Base-by-base conservation (phyloP, 1,139 yeast species). In the Geotrichum restrictum region DNA sequence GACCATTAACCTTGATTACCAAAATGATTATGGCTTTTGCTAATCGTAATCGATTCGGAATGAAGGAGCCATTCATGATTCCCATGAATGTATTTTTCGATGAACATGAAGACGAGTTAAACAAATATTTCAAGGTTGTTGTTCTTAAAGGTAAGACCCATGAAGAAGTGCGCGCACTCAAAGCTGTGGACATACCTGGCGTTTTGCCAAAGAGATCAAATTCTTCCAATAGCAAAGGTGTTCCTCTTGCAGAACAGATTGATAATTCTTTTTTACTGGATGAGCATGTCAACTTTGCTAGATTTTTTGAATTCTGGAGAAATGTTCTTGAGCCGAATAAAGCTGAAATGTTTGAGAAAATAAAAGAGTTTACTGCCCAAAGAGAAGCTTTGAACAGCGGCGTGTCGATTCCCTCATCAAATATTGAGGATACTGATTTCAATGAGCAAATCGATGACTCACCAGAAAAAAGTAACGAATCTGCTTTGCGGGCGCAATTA, bases 61-160 rank as follows among this genome's bases (percentile, higher is more conserved):
- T 87, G 51, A 91, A 89, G 64, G 98, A 91, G 64, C 88, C 94
- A 0, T 88, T 85, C 74, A 74, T 93, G 71, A 75, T 79, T 29
- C 75, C 73, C 33, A 77, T 91, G 81, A 91, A 91, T 66, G 66
- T 64, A 3, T 89, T 91, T 61, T 75, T 91, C 45, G 74, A 75
- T 1, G 72, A 71, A 18, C 84, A 85, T 62, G 76, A 76, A 53
- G 69, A 64, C 0, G 88, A 87, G 59, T 71, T 91, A 13, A 64
- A 74, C 31, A 82, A 80, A 37, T 91, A 87, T 68, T 80, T 85
- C 62, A 88, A 83, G 62, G 80, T 79, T 57, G 78, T 89, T 37
- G 86, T 32, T 14, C 32, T 51, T 7, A 29, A 46, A 18, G 52
- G 31, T 13, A 51, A 41, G 39, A 58, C 56, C 38, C 55, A 40